Evolutionary conservation across 768 basidiomycete genomes (phyloP).

Genomic region (Panaeolus papilionaceus): DNA sequence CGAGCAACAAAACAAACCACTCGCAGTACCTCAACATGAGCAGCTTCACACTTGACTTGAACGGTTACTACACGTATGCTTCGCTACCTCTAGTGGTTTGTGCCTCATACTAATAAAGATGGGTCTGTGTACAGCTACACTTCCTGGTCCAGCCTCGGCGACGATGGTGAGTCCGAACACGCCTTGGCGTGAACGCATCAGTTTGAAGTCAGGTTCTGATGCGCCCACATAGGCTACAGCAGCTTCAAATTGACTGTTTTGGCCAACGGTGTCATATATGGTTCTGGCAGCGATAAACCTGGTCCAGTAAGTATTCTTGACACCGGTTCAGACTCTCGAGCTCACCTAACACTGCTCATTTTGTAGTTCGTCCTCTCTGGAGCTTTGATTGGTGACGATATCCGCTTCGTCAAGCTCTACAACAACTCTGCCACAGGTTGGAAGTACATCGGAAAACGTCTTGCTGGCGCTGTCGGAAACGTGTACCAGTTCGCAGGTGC

Average conservation of each 20-base stretch:
- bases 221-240: neutral
- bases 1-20: neutral
- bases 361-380: constrained; percentile 1
- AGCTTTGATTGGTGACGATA: neutral
- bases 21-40: neutral
- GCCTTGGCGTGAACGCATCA: no score
- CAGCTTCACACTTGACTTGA: neutral
- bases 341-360: neutral
- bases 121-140: neutral
- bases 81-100: neutral
- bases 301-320: neutral
- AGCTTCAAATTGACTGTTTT: neutral
- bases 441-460: constrained; percentile 10
- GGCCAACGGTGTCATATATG: neutral
- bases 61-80: neutral
- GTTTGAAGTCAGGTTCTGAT: no score
- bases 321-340: neutral
- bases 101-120: neutral
- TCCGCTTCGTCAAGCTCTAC: constrained; percentile 8
- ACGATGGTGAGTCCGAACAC: neutral
- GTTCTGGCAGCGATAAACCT: neutral
- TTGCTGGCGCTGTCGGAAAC: neutral
- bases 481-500: constrained; percentile 7
- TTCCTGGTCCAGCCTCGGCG: neutral
- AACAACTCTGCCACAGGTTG: neutral